These are phyloP conservation scores for Mortierella sp. DNA, from an alignment of 371 early-diverging fungal genomes.

Conservation along the genomic window DNA sequence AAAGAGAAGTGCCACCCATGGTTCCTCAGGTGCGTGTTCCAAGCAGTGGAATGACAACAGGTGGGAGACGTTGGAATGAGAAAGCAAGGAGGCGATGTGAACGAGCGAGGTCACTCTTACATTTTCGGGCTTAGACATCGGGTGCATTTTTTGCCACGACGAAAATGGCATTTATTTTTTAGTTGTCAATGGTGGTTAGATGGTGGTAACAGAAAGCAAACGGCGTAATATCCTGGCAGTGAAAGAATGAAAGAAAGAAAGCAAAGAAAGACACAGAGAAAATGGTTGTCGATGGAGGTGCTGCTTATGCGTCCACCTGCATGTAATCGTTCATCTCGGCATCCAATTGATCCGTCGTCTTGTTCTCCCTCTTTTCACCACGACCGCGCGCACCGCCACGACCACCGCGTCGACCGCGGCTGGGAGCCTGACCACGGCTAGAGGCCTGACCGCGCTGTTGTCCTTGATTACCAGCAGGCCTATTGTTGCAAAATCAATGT, in stretches of 20 bases:
- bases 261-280: not conserved
- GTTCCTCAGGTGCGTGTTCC: no score
- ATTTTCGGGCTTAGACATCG: no score
- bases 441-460: slow-evolving; percentile 28
- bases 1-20: no score
- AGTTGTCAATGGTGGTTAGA: no score
- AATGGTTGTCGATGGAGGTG: not conserved
- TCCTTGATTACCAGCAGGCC: slow-evolving; percentile 16
- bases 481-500: not conserved
- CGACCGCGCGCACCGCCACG: slow-evolving; percentile 51
- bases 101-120: no score
- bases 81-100: no score
- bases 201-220: no score
- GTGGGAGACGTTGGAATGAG: no score
- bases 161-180: no score
- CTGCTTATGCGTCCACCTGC: slow-evolving; percentile 57
- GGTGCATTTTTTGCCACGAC: no score
- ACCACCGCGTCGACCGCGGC: slow-evolving; percentile 44
- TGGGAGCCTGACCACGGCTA: slow-evolving; percentile 23
- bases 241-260: not conserved
- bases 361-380: slow-evolving; percentile 49
- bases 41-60: no score
- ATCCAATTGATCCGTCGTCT: slow-evolving; percentile 73
- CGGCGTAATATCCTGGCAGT: no score
- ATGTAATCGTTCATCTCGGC: slow-evolving; percentile 82